Conservation (phyloP, 2,329 filamentous ascomycete species). For the Pseudogymnoascus sp. region DNA sequence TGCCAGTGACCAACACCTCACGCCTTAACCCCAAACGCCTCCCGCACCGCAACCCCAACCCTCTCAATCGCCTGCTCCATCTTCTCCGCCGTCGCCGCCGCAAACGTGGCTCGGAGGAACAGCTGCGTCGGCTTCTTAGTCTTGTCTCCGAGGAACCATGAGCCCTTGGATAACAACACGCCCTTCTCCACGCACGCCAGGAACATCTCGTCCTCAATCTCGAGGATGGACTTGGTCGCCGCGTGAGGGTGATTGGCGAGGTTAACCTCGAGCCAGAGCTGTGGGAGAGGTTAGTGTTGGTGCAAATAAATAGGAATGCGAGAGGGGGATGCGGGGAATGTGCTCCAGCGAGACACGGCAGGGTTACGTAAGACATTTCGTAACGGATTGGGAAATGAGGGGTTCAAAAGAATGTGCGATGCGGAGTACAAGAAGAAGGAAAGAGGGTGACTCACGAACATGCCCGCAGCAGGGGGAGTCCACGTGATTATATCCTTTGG, state of each 20-base stretch:
- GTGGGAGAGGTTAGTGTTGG: conserved; percentile 10
- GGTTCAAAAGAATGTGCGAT: background rate
- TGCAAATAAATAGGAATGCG: background rate
- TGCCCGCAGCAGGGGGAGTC: conserved; percentile 74
- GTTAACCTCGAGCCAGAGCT: conserved; percentile 69
- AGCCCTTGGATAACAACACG: conserved; percentile 74
- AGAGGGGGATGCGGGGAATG: background rate
- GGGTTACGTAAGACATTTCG: background rate
- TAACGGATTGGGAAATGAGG: background rate
- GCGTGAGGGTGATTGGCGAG: conserved; percentile 57
- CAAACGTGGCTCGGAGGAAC: conserved; percentile 87
- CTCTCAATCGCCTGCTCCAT: conserved; percentile 66
- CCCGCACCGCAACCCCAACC: conserved; percentile 66
- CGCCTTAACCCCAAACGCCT: conserved; percentile 41
- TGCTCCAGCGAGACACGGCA: background rate
- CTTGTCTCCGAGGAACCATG: conserved; percentile 58
- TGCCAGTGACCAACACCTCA: background rate
- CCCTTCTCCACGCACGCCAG: conserved; percentile 64
- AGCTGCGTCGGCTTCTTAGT: conserved; percentile 55
- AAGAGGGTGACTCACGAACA: conserved; percentile 67
- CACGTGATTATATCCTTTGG: conserved; percentile 70
- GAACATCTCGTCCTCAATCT: conserved; percentile 84
- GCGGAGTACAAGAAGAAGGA: conserved; percentile 6
- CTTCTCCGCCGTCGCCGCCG: conserved; percentile 63
- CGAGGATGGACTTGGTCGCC: conserved; percentile 44